Conservation (phyloP, 2,329 filamentous ascomycete genomes). For the Penicillium polonicum region DNA sequence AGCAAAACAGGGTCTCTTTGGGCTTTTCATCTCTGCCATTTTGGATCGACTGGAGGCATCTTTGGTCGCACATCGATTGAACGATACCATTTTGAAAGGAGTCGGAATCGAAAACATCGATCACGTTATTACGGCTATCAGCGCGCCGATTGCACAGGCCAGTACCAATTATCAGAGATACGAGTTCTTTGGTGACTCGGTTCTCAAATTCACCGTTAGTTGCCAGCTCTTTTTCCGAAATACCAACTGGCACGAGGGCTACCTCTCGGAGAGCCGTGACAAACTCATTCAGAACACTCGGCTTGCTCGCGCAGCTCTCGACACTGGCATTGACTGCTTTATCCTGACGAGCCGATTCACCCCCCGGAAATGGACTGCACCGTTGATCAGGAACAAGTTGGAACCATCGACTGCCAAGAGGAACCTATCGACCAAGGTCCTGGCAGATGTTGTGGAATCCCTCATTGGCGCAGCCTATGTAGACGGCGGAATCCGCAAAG, state of each 20-base stretch:
- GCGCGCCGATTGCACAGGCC: conserved; percentile 60
- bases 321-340: conserved; percentile 67
- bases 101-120: conserved; percentile 56
- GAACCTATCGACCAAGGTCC: conserved; percentile 68
- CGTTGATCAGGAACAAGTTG: conserved; percentile 52
- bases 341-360: conserved; percentile 70
- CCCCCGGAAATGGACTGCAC: conserved; percentile 68
- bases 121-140: conserved; percentile 68
- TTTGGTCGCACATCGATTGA: conserved; percentile 62
- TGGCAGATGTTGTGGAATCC: conserved; percentile 86
- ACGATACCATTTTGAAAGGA: conserved; percentile 52
- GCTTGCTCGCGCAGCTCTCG: conserved; percentile 64
- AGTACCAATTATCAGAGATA: conserved; percentile 73
- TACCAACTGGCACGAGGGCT: conserved; percentile 71
- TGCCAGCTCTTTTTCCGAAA: conserved; percentile 63
- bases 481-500: conserved; percentile 65
- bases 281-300: conserved; percentile 70
- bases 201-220: conserved; percentile 73
- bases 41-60: conserved; percentile 66
- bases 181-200: conserved; percentile 82
- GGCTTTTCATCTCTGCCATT: conserved; percentile 69
- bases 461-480: conserved; percentile 74
- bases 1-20: conserved; percentile 47
- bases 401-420: conserved; percentile 28
- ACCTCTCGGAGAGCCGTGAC: conserved; percentile 67